Conservation (phyloP, 257 asterid genomes). For the Forsythia suspensa region DNA sequence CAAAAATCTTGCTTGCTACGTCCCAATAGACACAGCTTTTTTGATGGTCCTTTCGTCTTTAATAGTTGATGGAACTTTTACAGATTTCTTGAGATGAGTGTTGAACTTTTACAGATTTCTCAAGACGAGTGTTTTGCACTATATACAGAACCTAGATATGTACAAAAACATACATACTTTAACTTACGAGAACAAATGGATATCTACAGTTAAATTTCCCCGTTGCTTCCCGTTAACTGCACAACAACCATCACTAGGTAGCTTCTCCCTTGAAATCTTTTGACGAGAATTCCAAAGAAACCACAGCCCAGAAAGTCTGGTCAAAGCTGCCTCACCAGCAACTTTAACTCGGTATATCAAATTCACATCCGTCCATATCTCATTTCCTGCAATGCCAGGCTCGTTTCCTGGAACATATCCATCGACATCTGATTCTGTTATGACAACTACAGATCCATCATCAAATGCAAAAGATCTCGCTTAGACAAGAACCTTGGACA, state of each 20-base stretch:
- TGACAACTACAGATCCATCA: conserved; percentile 55
- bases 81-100: too few species aligned
- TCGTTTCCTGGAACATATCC: conserved; percentile 40
- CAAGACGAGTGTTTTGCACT: conserved; percentile 4
- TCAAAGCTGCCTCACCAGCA: conserved; percentile 53
- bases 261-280: conserved; percentile 30
- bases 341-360: conserved; percentile 50
- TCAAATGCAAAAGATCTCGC: conserved; percentile 45
- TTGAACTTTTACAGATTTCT: background rate
- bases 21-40: too few species aligned
- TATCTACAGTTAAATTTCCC: conserved; percentile 40
- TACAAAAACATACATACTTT: conserved; percentile 10
- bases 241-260: conserved; percentile 20
- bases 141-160: conserved; percentile 20
- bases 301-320: conserved; percentile 59
- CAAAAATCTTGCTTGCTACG: too few species aligned
- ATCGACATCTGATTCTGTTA: conserved; percentile 51
- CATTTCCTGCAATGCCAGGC: conserved; percentile 16
- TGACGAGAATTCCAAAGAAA: conserved; percentile 31
- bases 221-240: conserved; percentile 22
- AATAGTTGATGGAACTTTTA: too few species aligned
- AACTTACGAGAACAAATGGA: conserved; percentile 38
- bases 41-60: too few species aligned
- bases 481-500: conserved; percentile 29
- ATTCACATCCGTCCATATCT: conserved; percentile 46